Percentiles rank a stretch among this genome's conserved stretches.
Conservation (phyloP, 331 rosid species). For the Prunus yedoensis region DNA sequence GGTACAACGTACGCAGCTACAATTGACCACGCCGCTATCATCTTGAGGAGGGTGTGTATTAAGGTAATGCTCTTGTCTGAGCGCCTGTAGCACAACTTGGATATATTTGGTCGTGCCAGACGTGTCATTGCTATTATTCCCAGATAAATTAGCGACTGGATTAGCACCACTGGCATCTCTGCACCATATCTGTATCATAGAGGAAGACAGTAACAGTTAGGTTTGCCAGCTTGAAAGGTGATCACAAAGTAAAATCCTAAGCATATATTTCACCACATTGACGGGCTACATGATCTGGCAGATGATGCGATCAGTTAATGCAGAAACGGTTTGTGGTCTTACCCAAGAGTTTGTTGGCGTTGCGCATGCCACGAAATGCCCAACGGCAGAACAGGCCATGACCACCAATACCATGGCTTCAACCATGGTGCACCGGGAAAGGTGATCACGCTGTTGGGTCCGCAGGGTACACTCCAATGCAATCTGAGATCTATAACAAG, state of each 20-base stretch:
- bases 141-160: slow-evolving; percentile 50
- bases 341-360: slow-evolving; percentile 78
- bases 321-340: slow-evolving; percentile 18
- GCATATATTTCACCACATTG: too few relatives aligned
- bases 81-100: slow-evolving; percentile 71
- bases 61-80: slow-evolving; percentile 51
- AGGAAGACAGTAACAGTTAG: background rate
- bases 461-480: slow-evolving; percentile 87
- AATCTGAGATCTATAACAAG: slow-evolving; percentile 57
- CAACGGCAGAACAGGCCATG: slow-evolving; percentile 91
- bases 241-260: background rate
- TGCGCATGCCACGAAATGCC: slow-evolving; percentile 82
- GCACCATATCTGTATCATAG: slow-evolving; percentile 53
- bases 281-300: too few relatives aligned
- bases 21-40: slow-evolving; percentile 63
- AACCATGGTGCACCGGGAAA: slow-evolving; percentile 88
- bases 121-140: slow-evolving; percentile 70
- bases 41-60: slow-evolving; percentile 52
- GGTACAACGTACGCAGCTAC: slow-evolving; percentile 69
- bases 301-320: too few relatives aligned
- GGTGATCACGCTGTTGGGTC: slow-evolving; percentile 91
- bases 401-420: slow-evolving; percentile 99
- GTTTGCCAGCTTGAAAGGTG: background rate
- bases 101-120: slow-evolving; percentile 67
- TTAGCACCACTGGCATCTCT: slow-evolving; percentile 56